Conservation (phyloP, 2,329 filamentous ascomycete genomes). For the Penicillium sp. region DNA sequence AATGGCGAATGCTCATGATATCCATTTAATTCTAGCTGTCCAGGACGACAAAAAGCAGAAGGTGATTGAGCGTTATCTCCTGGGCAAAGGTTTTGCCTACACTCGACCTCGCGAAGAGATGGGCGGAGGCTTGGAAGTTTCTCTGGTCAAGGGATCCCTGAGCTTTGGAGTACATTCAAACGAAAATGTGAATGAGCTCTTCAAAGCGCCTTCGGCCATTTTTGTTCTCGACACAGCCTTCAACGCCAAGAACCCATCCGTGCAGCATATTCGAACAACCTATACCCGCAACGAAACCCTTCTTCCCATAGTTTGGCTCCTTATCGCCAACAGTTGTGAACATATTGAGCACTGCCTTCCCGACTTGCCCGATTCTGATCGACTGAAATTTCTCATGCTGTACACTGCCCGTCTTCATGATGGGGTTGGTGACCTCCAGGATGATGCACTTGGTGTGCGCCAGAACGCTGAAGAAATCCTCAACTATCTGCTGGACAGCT, state of each 20-base stretch:
- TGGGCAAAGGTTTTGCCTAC: slow-evolving; percentile 37
- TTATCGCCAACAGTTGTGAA: slow-evolving; percentile 44
- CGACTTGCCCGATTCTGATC: slow-evolving; percentile 29
- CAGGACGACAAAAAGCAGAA: slow-evolving; percentile 33
- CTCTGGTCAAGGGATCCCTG: slow-evolving; percentile 31
- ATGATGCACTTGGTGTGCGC: slow-evolving; percentile 37
- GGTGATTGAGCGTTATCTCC: slow-evolving; percentile 40
- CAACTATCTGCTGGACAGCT: slow-evolving; percentile 33
- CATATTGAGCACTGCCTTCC: slow-evolving; percentile 44
- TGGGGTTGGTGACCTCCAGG: slow-evolving; percentile 39
- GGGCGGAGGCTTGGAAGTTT: slow-evolving; percentile 33
- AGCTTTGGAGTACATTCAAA: slow-evolving; percentile 36
- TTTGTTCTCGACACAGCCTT: slow-evolving; percentile 43
- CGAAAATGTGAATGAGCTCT: slow-evolving; percentile 29
- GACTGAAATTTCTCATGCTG: slow-evolving; percentile 32
- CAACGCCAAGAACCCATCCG: slow-evolving; percentile 34
- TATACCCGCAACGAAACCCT: slow-evolving; percentile 32
- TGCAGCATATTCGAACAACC: slow-evolving; percentile 37
- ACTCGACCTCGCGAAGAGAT: slow-evolving; percentile 30
- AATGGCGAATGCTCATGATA: slow-evolving; percentile 28
- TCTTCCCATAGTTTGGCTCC: slow-evolving; percentile 41
- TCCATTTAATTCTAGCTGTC: slow-evolving; percentile 39
- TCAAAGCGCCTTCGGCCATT: slow-evolving; percentile 36
- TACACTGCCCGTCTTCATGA: slow-evolving; percentile 31
- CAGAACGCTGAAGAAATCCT: slow-evolving; percentile 39